These are phyloP conservation scores for Starmerella bombi DNA, from an alignment of 805 yeast genomes.

Conservation along the genomic window DNA sequence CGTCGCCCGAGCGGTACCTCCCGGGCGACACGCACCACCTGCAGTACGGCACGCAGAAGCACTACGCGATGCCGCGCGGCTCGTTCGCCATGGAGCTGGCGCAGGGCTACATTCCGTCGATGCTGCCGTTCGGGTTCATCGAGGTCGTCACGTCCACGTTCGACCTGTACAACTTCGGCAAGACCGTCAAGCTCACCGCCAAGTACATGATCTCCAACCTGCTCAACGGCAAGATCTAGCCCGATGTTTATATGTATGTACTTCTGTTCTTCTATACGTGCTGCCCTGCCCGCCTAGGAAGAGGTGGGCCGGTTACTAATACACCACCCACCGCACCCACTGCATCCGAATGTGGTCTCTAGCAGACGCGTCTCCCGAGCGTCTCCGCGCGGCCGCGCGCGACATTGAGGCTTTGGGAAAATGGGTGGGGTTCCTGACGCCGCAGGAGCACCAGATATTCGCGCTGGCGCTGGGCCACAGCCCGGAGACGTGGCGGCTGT, in stretches of 20 bases:
- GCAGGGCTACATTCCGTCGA: slow-evolving; percentile 96
- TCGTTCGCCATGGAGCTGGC: slow-evolving; percentile 88
- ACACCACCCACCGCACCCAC: neutral
- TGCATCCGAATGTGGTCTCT: slow-evolving; percentile 16
- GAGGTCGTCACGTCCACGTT: slow-evolving; percentile 70
- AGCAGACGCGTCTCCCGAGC: slow-evolving; percentile 18
- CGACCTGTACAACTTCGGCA: slow-evolving; percentile 54
- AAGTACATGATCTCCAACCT: slow-evolving; percentile 62
- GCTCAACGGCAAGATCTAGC: slow-evolving; percentile 52
- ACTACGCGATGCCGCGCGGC: slow-evolving; percentile 72
- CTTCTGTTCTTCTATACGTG: too few relatives aligned
- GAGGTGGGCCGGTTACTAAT: neutral
- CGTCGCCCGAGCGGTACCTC: slow-evolving; percentile 52
- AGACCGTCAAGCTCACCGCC: slow-evolving; percentile 65
- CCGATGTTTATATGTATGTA: too few relatives aligned
- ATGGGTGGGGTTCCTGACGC: slow-evolving; percentile 26
- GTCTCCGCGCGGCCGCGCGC: slow-evolving; percentile 13
- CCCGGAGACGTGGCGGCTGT: slow-evolving; percentile 26
- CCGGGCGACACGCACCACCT: slow-evolving; percentile 87
- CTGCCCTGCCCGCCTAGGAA: too few relatives aligned
- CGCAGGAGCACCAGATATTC: slow-evolving; percentile 30
- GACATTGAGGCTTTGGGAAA: slow-evolving; percentile 13
- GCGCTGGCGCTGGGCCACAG: slow-evolving; percentile 24
- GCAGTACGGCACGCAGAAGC: slow-evolving; percentile 59
- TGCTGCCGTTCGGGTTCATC: slow-evolving; percentile 91